Conservation (phyloP, 305 asterid genomes). For the Petunia hybrid region DNA sequence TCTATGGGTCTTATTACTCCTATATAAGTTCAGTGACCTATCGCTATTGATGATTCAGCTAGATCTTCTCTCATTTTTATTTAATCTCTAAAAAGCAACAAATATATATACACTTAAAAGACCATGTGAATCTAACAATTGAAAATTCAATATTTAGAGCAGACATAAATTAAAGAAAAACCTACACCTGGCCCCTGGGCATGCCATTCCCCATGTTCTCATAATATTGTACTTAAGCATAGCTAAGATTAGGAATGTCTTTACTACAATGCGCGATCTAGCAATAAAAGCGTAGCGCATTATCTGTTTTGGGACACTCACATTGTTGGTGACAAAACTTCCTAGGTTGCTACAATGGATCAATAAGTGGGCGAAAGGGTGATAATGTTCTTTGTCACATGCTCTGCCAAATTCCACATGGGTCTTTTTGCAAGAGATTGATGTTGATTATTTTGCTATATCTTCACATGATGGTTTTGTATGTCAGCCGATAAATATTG, state of each 20-base stretch:
- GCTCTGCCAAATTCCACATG: constrained; percentile 30
- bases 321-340: not conserved
- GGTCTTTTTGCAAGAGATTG: not conserved
- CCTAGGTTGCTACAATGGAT: not conserved
- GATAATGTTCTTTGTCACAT: not conserved
- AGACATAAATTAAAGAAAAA: not conserved
- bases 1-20: too few relatives aligned
- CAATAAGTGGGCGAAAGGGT: not conserved
- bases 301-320: not conserved
- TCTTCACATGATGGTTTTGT: not conserved
- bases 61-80: not conserved
- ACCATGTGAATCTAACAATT: not conserved
- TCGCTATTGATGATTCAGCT: not conserved
- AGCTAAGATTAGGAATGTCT: constrained; percentile 7
- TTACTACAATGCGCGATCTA: not conserved
- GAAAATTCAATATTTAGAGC: not conserved
- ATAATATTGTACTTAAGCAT: not conserved
- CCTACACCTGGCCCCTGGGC: not conserved
- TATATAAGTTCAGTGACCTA: not conserved
- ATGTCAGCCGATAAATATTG: constrained; percentile 20
- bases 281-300: not conserved
- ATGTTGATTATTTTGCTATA: not conserved
- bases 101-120: not conserved
- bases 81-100: not conserved
- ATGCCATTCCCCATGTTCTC: not conserved